These are phyloP conservation scores for Fragosphaeria purpurea DNA, from an alignment of 2,329 filamentous ascomycete genomes.

Conservation along the genomic window DNA sequence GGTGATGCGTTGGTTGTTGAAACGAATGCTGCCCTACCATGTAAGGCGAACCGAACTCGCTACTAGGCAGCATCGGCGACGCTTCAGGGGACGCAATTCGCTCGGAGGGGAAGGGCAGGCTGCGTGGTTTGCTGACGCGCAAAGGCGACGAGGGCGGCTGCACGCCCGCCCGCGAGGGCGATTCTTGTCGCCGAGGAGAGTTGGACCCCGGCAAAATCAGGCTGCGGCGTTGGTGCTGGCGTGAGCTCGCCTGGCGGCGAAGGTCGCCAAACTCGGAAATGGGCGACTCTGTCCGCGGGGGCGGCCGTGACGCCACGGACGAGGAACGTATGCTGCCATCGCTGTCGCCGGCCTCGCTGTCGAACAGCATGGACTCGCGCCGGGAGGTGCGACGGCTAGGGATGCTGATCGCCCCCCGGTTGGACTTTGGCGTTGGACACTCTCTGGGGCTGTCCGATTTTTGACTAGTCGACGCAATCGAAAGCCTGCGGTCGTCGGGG, in stretches of 20 bases:
- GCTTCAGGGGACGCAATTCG: conserved; percentile 72
- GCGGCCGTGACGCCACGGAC: conserved; percentile 58
- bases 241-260: conserved; percentile 64
- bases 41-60: conserved; percentile 70
- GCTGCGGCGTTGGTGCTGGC: conserved; percentile 78
- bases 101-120: conserved; percentile 48
- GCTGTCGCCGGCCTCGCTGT: conserved; percentile 76
- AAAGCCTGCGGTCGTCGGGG: conserved; percentile 31
- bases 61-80: conserved; percentile 75
- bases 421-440: conserved; percentile 82
- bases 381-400: conserved; percentile 56
- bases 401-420: conserved; percentile 50
- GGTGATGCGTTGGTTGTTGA: conserved; percentile 44
- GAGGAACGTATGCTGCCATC: conserved; percentile 80
- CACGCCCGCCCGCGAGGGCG: conserved; percentile 59
- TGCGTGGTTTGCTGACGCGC: conserved; percentile 72
- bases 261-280: conserved; percentile 75
- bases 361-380: conserved; percentile 67
- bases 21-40: conserved; percentile 41
- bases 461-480: conserved; percentile 63
- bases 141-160: conserved; percentile 72
- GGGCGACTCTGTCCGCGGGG: conserved; percentile 75
- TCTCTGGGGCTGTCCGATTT: conserved; percentile 84
- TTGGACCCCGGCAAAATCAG: conserved; percentile 60
- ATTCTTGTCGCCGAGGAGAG: conserved; percentile 78